Conservation (phyloP, 2,329 filamentous ascomycete genomes). For the Penicillium sp. region DNA sequence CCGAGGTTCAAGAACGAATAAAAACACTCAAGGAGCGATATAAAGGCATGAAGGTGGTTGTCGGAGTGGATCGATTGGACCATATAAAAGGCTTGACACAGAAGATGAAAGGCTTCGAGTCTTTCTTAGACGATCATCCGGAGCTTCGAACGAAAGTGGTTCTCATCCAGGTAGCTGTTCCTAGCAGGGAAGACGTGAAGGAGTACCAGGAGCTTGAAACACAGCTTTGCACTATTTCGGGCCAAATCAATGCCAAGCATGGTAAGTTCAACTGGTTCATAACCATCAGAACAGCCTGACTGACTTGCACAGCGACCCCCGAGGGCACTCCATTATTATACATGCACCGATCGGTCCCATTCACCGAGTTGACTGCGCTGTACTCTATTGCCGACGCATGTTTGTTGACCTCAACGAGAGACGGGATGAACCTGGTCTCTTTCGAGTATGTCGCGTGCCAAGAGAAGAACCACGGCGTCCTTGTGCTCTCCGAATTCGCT, state of each 20-base stretch:
- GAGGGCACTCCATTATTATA: slow-evolving; percentile 97
- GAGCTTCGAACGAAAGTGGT: slow-evolving; percentile 93
- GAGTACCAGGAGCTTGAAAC: slow-evolving; percentile 91
- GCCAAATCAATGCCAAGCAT: slow-evolving; percentile 89
- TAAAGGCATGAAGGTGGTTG: slow-evolving; percentile 82
- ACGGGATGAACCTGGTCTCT: slow-evolving; percentile 96
- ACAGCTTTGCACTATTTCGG: slow-evolving; percentile 86
- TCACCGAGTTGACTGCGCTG: slow-evolving; percentile 87
- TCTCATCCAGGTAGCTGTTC: slow-evolving; percentile 87
- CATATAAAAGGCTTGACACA: slow-evolving; percentile 97
- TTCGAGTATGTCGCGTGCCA: slow-evolving; percentile 97
- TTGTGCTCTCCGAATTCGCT: slow-evolving; percentile 92
- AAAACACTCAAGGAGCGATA: slow-evolving; percentile 74
- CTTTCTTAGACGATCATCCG: slow-evolving; percentile 86
- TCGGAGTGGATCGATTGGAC: slow-evolving; percentile 88
- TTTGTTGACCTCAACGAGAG: slow-evolving; percentile 80
- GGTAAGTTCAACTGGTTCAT: slow-evolving; percentile 42
- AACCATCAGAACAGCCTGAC: neutral
- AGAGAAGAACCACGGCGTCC: slow-evolving; percentile 75
- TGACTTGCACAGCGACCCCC: slow-evolving; percentile 59
- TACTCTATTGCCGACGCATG: slow-evolving; percentile 87
- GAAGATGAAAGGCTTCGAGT: slow-evolving; percentile 86
- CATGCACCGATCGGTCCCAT: slow-evolving; percentile 86
- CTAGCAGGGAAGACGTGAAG: slow-evolving; percentile 77
- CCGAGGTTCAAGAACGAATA: slow-evolving; percentile 75